A percentile compares a stretch with the other conserved stretches of the same genome.
Evolutionary conservation across 2,329 filamentous ascomycete species (phyloP).

Genomic region (Rhytidhysteron rufulum): DNA sequence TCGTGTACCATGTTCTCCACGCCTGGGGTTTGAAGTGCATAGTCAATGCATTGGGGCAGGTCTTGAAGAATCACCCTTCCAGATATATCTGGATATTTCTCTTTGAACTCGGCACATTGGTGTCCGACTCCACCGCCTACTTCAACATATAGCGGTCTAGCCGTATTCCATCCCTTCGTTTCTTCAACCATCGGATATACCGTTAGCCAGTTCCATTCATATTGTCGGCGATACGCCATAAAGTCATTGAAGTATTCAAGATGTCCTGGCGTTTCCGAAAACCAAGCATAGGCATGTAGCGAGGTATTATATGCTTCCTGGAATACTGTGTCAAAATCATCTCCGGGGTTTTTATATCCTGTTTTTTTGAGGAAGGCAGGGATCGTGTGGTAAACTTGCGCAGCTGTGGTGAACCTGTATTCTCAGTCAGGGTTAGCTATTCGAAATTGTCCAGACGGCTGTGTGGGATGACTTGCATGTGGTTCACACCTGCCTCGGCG

Average conservation of each 20-base stretch:
- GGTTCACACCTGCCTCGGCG: background rate
- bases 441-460: background rate
- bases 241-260: background rate
- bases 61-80: conserved; percentile 42
- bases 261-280: background rate
- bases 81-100: conserved; percentile 27
- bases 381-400: background rate
- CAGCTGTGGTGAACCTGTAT: background rate
- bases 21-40: conserved; percentile 20
- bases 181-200: background rate
- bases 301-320: background rate
- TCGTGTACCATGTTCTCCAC: conserved; percentile 25
- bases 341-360: background rate
- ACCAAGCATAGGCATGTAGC: background rate
- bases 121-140: conserved; percentile 41
- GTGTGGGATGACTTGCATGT: no score
- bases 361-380: background rate
- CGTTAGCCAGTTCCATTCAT: background rate
- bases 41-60: conserved; percentile 25
- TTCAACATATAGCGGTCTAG: conserved; percentile 35
- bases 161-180: background rate
- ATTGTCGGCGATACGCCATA: background rate
- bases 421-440: background rate
- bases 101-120: conserved; percentile 30
- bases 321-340: background rate